phyloP scores from a whole-genome alignment of 306 rosid genomes.

The Arachis stenosperma region DNA sequence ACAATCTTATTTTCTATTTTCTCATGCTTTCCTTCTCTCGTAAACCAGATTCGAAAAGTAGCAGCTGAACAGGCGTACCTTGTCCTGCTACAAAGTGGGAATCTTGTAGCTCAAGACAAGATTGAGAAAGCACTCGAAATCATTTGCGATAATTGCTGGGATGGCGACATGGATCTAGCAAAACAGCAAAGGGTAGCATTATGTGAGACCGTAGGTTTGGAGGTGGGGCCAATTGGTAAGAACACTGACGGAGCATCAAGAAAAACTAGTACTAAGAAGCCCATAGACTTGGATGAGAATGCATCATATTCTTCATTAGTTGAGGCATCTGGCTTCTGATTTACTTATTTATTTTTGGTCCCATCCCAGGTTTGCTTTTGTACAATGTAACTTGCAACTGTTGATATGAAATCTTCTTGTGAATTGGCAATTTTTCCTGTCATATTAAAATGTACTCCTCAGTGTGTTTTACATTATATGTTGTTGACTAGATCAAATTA shows the following conservation, averaged over 20 bases:
- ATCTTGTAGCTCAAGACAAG: constrained; percentile 66
- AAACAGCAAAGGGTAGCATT: constrained; percentile 63
- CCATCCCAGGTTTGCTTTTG: constrained; percentile 30
- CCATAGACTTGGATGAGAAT: constrained; percentile 63
- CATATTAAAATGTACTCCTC: constrained; percentile 5
- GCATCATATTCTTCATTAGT: constrained; percentile 90
- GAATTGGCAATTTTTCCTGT: not conserved
- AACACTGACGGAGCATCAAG: constrained; percentile 40
- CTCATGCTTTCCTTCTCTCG: constrained; percentile 10
- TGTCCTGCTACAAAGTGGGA: constrained; percentile 79
- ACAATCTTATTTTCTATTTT: constrained; percentile 14
- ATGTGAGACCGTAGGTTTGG: constrained; percentile 58
- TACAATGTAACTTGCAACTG: constrained; percentile 20
- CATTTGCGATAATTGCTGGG: constrained; percentile 92
- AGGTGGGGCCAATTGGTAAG: constrained; percentile 47
- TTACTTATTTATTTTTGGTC: constrained; percentile 2
- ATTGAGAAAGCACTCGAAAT: constrained; percentile 76
- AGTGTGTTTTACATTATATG: not conserved
- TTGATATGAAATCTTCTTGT: constrained; percentile 13
- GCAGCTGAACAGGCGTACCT: constrained; percentile 96
- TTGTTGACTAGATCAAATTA: too few relatives aligned
- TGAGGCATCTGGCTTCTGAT: constrained; percentile 80
- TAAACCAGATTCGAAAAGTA: constrained; percentile 80
- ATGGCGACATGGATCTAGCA: constrained; percentile 65
- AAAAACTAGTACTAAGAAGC: constrained; percentile 48